phyloP scores from a whole-genome alignment of 352 stramenopile species.

The Peronospora destructor region DNA sequence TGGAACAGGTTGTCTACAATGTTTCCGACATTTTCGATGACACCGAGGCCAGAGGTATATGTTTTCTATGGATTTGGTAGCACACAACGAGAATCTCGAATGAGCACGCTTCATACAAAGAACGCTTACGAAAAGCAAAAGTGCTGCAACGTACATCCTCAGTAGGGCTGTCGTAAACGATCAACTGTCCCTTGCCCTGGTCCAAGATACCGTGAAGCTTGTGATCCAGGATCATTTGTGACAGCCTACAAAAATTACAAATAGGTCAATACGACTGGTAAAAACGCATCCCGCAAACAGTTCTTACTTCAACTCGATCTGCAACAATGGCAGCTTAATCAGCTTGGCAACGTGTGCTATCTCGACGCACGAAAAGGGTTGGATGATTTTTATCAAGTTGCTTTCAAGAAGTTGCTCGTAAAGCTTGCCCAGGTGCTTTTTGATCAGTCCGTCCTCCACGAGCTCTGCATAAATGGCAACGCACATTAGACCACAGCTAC shows the following conservation, averaged over 20 bases:
- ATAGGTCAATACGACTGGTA: slow-evolving; percentile 1
- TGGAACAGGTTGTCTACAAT: slow-evolving; percentile 95
- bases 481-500: neutral
- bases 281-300: neutral
- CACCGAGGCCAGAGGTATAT: slow-evolving; percentile 89
- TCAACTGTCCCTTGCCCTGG: slow-evolving; percentile 98
- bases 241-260: slow-evolving; percentile 81
- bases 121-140: neutral
- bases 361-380: slow-evolving; percentile 96
- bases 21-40: slow-evolving; percentile 95
- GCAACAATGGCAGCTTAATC: slow-evolving; percentile 91
- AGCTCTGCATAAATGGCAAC: slow-evolving; percentile 44
- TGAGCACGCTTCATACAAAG: neutral
- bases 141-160: slow-evolving; percentile 81
- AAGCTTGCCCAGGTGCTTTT: slow-evolving; percentile 93
- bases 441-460: slow-evolving; percentile 81
- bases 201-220: slow-evolving; percentile 98
- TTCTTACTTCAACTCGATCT: slow-evolving; percentile 81
- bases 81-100: slow-evolving; percentile 8
- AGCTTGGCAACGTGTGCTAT: slow-evolving; percentile 94
- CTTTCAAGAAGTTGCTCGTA: slow-evolving; percentile 97
- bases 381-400: slow-evolving; percentile 99
- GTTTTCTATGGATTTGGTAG: slow-evolving; percentile 54
- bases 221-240: slow-evolving; percentile 99
- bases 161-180: slow-evolving; percentile 93